Evolutionary conservation across 2,329 filamentous ascomycete genomes (phyloP), one percentile per base, ranked within the genome.

Genomic region (Trichoderma aggressivum): DNA sequence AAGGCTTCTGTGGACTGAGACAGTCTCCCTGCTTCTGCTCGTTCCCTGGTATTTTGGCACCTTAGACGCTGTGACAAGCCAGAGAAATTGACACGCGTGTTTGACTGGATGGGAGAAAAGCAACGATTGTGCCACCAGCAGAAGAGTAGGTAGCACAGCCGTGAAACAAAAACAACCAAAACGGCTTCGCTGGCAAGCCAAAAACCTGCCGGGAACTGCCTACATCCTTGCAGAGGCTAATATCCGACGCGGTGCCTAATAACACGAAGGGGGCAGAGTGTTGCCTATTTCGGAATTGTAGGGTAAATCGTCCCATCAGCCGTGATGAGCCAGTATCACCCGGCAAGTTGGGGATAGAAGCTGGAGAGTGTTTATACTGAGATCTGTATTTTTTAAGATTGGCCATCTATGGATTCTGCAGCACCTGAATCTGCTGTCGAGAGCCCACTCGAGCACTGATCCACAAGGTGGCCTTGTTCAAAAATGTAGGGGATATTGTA

Each of bases 91-190:
- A 53, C 47, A 53, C 47, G 47, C 47, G 47, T 24, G 47, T 53
- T 53, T 53, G 21, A 53, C 47, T 53, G 47, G 47, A 53, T 7
- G 47, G 5, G 47, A 53, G 47, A 14, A 53, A 24, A 24, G n/a
- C n/a, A 24, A 53, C 21, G 43, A 5, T 21, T 21, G 43, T 50
- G 43, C 43, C 43, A 21, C 43, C 43, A 50, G 43, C 10, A 24
- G 12, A 68, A 10, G 5, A 11, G 30, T 36, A 12, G 39, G 30
- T 36, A 12, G 39, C 34, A 60, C 39, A 28, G 56, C 56, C 53
- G 66, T 69, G 66, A 69, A 69, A 69, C 66, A 69, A 24, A 69
- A 69, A 69, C 66, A 69, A 24, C n/a, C 56, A 50, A 21, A n/a
- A 24, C 24, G 32, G 64, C 53, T 53, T 60, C 30, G 21, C 56